A percentile compares a stretch with the other conserved stretches of the same genome.
Evolutionary conservation across 1,139 yeast genomes (phyloP).

Genomic region (Suhomyces guaymorum): DNA sequence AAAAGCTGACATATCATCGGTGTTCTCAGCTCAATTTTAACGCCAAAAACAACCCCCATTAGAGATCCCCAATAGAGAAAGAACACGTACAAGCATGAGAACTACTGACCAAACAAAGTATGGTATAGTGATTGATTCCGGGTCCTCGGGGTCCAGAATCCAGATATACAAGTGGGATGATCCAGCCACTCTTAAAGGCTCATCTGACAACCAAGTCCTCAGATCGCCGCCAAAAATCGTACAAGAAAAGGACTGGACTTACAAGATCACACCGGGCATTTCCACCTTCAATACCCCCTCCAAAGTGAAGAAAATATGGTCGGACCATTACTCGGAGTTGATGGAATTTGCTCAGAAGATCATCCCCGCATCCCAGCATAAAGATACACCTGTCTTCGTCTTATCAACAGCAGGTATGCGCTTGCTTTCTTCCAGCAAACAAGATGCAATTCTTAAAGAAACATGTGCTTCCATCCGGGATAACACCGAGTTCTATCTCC

Average conservation of each 20-base stretch:
- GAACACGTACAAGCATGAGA: not conserved
- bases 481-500: constrained; percentile 48
- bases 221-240: constrained; percentile 62
- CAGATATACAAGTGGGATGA: constrained; percentile 71
- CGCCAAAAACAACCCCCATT: too few species aligned
- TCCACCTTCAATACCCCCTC: constrained; percentile 50
- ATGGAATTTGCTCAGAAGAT: constrained; percentile 58
- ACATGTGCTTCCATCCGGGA: constrained; percentile 52
- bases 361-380: constrained; percentile 54
- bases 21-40: too few species aligned
- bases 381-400: constrained; percentile 67
- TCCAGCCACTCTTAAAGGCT: constrained; percentile 32
- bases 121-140: constrained; percentile 79
- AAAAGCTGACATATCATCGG: too few species aligned
- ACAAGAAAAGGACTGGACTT: constrained; percentile 61
- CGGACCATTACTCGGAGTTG: constrained; percentile 56
- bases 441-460: constrained; percentile 47
- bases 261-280: constrained; percentile 68
- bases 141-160: constrained; percentile 77
- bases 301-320: constrained; percentile 53
- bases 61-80: too few species aligned
- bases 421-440: constrained; percentile 50
- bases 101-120: constrained; percentile 30
- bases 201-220: constrained; percentile 26
- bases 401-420: constrained; percentile 87